Evolutionary conservation across 2,329 filamentous ascomycete species (phyloP).

Genomic region (Aspergillus pseudonomiae): DNA sequence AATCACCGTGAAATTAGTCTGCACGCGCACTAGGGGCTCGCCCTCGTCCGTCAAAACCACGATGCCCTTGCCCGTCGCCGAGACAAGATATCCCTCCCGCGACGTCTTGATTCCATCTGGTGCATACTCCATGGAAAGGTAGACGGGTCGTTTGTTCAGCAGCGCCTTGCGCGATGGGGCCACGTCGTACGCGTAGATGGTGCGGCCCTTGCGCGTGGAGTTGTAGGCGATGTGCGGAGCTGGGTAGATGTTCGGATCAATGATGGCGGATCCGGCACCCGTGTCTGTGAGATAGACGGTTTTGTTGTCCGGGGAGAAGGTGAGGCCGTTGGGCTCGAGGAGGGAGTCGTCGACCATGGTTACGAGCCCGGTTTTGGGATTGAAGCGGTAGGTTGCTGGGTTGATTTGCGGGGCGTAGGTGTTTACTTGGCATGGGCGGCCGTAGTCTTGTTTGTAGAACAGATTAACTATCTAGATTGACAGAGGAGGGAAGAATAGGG

Average conservation of each 20-base stretch:
- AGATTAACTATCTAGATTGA: neutral
- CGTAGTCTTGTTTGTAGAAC: neutral
- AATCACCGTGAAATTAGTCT: neutral
- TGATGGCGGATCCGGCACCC: neutral
- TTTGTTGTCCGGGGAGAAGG: neutral
- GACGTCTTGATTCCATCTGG: neutral
- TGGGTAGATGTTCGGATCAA: neutral
- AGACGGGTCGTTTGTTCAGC: neutral
- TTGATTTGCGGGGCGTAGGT: neutral
- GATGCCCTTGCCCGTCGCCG: neutral
- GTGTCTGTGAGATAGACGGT: neutral
- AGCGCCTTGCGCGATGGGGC: neutral
- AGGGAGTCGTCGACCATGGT: neutral
- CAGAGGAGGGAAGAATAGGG: neutral
- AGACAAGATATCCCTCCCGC: neutral
- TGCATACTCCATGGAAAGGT: neutral
- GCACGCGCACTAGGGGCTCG: neutral
- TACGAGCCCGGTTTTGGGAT: neutral
- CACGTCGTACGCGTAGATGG: neutral
- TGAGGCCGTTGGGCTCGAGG: neutral
- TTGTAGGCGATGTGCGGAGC: neutral
- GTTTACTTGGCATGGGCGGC: neutral
- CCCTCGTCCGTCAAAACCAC: neutral
- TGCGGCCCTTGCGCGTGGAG: neutral
- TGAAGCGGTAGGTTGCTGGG: neutral